Percentiles rank a stretch among this genome's conserved stretches.
Evolutionary conservation across 1,139 yeast species (phyloP).

Genomic region (Diutina catenulata): DNA sequence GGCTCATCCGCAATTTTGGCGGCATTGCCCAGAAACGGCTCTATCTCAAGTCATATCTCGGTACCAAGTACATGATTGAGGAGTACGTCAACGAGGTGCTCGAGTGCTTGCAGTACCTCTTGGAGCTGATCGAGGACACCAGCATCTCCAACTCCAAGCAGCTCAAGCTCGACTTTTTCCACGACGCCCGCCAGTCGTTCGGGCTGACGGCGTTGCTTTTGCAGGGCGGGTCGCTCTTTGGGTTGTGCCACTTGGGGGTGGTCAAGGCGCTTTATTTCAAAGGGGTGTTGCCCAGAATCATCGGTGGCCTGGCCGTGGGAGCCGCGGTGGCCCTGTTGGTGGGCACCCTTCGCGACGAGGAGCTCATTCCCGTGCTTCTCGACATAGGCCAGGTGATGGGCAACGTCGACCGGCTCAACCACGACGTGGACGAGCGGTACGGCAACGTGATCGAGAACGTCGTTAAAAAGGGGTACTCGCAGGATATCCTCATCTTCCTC

Average conservation of each 20-base stretch:
- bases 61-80: constrained; percentile 81
- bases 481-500: constrained; percentile 68
- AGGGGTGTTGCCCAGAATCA: constrained; percentile 68
- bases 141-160: constrained; percentile 40
- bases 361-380: constrained; percentile 37
- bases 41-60: constrained; percentile 73
- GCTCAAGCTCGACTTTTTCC: constrained; percentile 71
- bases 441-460: constrained; percentile 61
- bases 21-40: constrained; percentile 74
- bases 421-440: constrained; percentile 51
- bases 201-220: constrained; percentile 84
- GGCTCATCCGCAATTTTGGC: constrained; percentile 80
- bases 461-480: constrained; percentile 67
- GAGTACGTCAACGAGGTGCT: constrained; percentile 74
- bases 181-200: constrained; percentile 79
- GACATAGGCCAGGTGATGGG: constrained; percentile 41
- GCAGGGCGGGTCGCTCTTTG: constrained; percentile 92
- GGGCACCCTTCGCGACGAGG: constrained; percentile 53
- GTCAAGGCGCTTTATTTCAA: constrained; percentile 67
- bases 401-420: constrained; percentile 32
- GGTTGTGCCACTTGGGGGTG: constrained; percentile 87
- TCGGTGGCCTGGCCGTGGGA: constrained; percentile 93
- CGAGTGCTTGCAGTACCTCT: constrained; percentile 48
- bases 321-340: constrained; percentile 84
- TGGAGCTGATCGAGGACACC: constrained; percentile 23